These are phyloP conservation scores for Prosopis cineraria DNA, from an alignment of 306 rosid species.

Conservation along the genomic window DNA sequence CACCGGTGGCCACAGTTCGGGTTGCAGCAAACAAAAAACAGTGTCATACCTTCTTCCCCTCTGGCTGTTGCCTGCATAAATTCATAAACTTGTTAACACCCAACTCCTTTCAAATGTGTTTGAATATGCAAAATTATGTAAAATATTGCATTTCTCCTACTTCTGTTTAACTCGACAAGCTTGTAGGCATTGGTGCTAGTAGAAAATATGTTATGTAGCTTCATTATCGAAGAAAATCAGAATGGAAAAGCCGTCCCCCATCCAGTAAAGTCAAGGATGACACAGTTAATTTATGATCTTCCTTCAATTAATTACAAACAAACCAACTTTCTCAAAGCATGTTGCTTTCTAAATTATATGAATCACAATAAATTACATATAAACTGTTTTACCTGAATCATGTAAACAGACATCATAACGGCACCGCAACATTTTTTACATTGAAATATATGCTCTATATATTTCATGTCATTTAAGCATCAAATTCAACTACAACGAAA, in stretches of 20 bases:
- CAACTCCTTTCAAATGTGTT: neutral
- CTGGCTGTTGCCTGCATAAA: constrained; percentile 64
- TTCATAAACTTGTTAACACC: constrained; percentile 19
- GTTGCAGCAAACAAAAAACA: constrained; percentile 87
- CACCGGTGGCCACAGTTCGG: constrained; percentile 75
- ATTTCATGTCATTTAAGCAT: neutral
- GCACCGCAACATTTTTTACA: neutral
- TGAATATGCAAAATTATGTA: neutral
- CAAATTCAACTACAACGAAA: neutral
- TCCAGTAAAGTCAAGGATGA: too few relatives aligned
- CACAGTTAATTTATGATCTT: too few relatives aligned
- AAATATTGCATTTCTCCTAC: neutral
- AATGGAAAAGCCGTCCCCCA: too few relatives aligned
- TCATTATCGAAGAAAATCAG: neutral
- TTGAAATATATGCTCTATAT: neutral
- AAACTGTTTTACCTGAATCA: neutral
- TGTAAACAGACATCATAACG: neutral
- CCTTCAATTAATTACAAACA: too few relatives aligned
- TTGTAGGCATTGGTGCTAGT: neutral
- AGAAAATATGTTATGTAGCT: neutral
- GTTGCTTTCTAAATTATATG: neutral
- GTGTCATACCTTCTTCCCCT: constrained; percentile 82
- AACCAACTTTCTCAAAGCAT: neutral
- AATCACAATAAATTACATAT: neutral
- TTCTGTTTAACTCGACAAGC: neutral